phyloP scores from a whole-genome alignment of 2,329 filamentous ascomycete species.

The Thyridium curvatum region DNA sequence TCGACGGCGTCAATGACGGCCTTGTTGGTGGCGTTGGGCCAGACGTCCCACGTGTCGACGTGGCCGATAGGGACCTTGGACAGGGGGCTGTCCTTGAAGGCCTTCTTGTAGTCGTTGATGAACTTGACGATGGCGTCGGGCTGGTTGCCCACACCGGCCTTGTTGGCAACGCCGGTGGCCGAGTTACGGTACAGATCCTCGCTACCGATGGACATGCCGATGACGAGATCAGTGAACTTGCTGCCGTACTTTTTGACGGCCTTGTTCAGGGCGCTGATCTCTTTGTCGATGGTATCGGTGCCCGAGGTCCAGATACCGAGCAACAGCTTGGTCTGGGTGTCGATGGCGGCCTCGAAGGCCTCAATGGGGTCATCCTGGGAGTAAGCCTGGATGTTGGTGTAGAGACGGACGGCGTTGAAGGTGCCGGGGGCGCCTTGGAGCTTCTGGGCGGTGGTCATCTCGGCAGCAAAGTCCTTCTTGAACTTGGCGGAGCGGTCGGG shows the following conservation, averaged over 20 bases:
- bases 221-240: slow-evolving; percentile 48
- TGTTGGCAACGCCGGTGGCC: slow-evolving; percentile 55
- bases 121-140: slow-evolving; percentile 57
- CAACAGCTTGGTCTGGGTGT: slow-evolving; percentile 53
- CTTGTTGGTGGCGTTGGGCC: slow-evolving; percentile 53
- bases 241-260: slow-evolving; percentile 48
- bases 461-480: slow-evolving; percentile 39
- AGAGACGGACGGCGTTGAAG: slow-evolving; percentile 56
- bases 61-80: slow-evolving; percentile 51
- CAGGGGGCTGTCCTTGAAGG: slow-evolving; percentile 41
- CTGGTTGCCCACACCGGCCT: slow-evolving; percentile 52
- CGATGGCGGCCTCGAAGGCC: slow-evolving; percentile 68
- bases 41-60: slow-evolving; percentile 63
- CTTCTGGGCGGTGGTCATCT: slow-evolving; percentile 36
- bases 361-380: slow-evolving; percentile 70
- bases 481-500: slow-evolving; percentile 44
- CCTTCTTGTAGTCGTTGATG: slow-evolving; percentile 57
- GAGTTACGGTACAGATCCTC: slow-evolving; percentile 62
- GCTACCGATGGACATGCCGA: slow-evolving; percentile 59
- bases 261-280: slow-evolving; percentile 53
- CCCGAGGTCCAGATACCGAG: slow-evolving; percentile 60
- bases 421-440: slow-evolving; percentile 40
- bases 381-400: slow-evolving; percentile 62
- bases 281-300: slow-evolving; percentile 46
- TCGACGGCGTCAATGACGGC: slow-evolving; percentile 56